Percentiles rank a stretch among this genome's conserved stretches.
Evolutionary conservation across 495 filamentous ascomycete genomes (phyloP).

Genomic region (Penicillium egyptiacum): DNA sequence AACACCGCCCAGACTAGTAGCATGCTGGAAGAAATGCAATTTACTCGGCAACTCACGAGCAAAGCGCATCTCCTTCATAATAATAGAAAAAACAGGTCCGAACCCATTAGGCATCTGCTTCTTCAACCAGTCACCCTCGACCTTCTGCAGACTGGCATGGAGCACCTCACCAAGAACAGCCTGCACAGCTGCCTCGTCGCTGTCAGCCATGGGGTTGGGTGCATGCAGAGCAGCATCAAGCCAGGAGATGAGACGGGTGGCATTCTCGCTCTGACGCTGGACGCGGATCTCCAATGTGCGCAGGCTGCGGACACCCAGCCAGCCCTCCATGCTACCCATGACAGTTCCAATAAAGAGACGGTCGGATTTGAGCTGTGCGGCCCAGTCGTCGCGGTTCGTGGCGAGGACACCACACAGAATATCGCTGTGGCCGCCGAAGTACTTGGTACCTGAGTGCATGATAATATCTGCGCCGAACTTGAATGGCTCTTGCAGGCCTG

Average conservation of each 20-base stretch:
- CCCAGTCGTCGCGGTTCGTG: conserved; percentile 57
- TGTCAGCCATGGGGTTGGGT: conserved; percentile 28
- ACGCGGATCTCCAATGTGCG: conserved; percentile 85
- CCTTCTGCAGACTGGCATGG: conserved; percentile 75
- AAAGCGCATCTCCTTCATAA: conserved; percentile 55
- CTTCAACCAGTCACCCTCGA: conserved; percentile 68
- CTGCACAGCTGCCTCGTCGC: conserved; percentile 47
- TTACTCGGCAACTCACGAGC: conserved; percentile 74
- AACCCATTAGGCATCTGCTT: conserved; percentile 92
- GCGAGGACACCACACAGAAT: conserved; percentile 83
- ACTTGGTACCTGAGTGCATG: conserved; percentile 93
- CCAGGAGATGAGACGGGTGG: conserved; percentile 69
- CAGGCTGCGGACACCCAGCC: conserved; percentile 84
- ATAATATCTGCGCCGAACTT: conserved; percentile 74
- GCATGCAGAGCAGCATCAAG: conserved; percentile 51
- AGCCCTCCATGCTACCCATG: conserved; percentile 88
- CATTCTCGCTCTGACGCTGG: conserved; percentile 66
- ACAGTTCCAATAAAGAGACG: conserved; percentile 75
- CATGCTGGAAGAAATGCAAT: conserved; percentile 85
- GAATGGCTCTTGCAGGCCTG: conserved; percentile 85
- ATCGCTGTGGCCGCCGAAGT: conserved; percentile 91
- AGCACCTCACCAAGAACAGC: conserved; percentile 58
- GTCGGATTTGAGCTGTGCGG: conserved; percentile 58
- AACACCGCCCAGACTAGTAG: conserved; percentile 88
- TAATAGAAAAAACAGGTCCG: conserved; percentile 82